Base-by-base conservation (phyloP, 2,329 filamentous ascomycete genomes). In the Trichoderma sp. region DNA sequence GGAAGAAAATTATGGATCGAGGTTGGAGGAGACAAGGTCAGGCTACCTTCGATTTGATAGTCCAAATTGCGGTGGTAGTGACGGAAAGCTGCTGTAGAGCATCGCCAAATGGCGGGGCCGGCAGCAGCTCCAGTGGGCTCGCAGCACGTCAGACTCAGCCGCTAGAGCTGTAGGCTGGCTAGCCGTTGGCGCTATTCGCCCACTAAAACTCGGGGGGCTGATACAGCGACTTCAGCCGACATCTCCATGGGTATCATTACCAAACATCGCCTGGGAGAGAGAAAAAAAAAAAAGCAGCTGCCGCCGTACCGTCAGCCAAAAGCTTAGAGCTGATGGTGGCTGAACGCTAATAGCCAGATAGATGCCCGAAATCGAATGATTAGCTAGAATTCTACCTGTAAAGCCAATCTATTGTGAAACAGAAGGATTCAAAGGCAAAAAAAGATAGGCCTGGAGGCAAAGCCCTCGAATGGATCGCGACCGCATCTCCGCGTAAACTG, bases 61-160 rank as follows among this genome's bases (percentile, higher is more conserved):
- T 43, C 16, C 16, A n/a, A 43, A 8, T 19, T 43, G 19, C 40
- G 19, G 40, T 43, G 40, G 40, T 43, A 27, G 49, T 35, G 61
- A 55, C 29, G 53, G 53, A 19, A 43, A 43, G 40, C 40, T 43
- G 40, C 40, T 43, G 27, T 33, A 49, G 19, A 19, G 61, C 33
- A 37, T 29, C 24, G 33, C 49, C 33, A 40, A 40, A 40, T 64
- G 27, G 61, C 61, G 61, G 52, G 52, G 61, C 61, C 13, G 33
- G 61, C 53, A n/a, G 16, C 5, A 56, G 61, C 61, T 56, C n/a
- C 35, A 64, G 61, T 56, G 61, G 61, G 40, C 40, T 35, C 14
- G 31, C 31, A 56, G 61, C 61, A 64, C 61, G 61, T 64, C 61
- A 64, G 47, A 43, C 49, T 55, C 61, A 64, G 61, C 61, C 61